Evolutionary conservation across 202 grass and related monocot genomes (phyloP).

Genomic region (Musa balbisiana): DNA sequence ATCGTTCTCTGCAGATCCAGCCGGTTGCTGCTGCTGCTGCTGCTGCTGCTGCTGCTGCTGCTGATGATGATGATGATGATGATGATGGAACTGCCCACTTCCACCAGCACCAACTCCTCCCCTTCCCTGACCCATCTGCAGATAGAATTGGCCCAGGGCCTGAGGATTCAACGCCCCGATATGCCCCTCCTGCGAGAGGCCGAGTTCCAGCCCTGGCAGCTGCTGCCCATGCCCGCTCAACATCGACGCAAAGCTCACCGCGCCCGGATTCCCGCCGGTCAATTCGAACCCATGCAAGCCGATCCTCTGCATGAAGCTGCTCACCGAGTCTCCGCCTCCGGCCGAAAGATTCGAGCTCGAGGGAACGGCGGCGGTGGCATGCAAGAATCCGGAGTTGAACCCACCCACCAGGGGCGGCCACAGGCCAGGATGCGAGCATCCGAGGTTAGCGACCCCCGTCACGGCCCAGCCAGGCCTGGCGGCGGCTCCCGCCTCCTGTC

Average conservation of each 20-base stretch:
- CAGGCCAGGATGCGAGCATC: constrained; percentile 5
- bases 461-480: constrained; percentile 9
- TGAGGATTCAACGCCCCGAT: constrained; percentile 56
- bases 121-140: constrained; percentile 35
- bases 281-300: constrained; percentile 12
- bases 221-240: constrained; percentile 44
- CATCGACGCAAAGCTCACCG: constrained; percentile 74
- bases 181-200: constrained; percentile 69
- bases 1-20: constrained; percentile 54
- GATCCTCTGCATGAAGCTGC: constrained; percentile 17
- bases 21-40: constrained; percentile 53
- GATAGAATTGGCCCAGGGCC: constrained; percentile 62
- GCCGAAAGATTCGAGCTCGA: constrained; percentile 34
- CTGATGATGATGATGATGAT: background rate
- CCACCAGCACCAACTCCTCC: constrained; percentile 21
- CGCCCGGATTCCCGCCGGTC: constrained; percentile 4
- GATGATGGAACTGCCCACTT: constrained; percentile 26
- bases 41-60: constrained; percentile 38
- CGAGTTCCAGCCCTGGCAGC: constrained; percentile 83
- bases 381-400: constrained; percentile 38
- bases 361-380: constrained; percentile 21
- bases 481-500: background rate
- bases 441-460: background rate
- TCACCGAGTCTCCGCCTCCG: background rate
- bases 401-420: constrained; percentile 37